phyloP scores from a whole-genome alignment of 1,284 basidiomycete species.

The Ceraceosorus guamensis region DNA sequence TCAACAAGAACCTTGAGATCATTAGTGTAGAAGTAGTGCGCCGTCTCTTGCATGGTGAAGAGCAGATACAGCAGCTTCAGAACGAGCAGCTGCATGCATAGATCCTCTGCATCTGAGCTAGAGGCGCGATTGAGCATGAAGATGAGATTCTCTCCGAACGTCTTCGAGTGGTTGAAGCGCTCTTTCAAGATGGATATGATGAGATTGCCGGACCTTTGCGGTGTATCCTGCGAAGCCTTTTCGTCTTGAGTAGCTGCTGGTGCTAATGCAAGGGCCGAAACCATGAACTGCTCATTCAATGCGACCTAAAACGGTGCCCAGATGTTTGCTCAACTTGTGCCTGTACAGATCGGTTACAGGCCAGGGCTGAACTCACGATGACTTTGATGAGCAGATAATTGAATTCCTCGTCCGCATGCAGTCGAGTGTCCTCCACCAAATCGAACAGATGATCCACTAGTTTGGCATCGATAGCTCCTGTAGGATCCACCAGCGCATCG shows the following conservation, averaged over 20 bases:
- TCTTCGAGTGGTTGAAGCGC: constrained; percentile 74
- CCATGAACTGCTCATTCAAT: constrained; percentile 98
- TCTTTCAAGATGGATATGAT: constrained; percentile 75
- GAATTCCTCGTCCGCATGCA: constrained; percentile 79
- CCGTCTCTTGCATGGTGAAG: constrained; percentile 85
- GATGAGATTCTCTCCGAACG: constrained; percentile 95
- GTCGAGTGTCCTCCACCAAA: constrained; percentile 82
- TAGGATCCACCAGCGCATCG: constrained; percentile 1
- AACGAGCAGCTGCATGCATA: constrained; percentile 88
- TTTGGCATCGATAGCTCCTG: constrained; percentile 56
- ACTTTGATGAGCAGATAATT: constrained; percentile 91
- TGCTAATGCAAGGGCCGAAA: constrained; percentile 54
- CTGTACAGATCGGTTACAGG: too few relatives aligned
- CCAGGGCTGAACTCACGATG: constrained; percentile 52
- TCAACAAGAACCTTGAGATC: constrained; percentile 92
- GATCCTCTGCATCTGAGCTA: constrained; percentile 60
- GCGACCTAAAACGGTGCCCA: constrained; percentile 53
- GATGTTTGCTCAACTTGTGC: too few relatives aligned
- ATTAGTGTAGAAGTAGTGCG: constrained; percentile 97
- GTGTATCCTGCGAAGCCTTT: constrained; percentile 6
- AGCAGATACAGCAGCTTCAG: constrained; percentile 91
- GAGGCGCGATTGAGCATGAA: constrained; percentile 91
- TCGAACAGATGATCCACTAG: constrained; percentile 90
- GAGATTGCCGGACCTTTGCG: constrained; percentile 56
- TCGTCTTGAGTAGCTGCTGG: constrained; percentile 1